Conservation (phyloP, 352 stramenopile species). For the Phytophthora quininea region DNA sequence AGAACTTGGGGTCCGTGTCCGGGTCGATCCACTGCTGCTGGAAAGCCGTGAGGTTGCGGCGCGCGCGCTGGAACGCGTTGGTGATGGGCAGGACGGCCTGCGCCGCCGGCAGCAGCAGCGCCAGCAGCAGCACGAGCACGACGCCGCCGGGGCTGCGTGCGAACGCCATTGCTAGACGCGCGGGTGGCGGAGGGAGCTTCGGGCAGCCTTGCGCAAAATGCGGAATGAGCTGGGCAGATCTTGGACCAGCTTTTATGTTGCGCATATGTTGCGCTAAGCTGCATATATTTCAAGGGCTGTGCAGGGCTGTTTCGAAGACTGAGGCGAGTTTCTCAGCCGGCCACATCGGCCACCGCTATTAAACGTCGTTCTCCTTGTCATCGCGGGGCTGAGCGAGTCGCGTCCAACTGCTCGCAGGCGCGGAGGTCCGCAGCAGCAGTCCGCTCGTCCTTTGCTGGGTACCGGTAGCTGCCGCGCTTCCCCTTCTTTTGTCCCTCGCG, state of each 20-base stretch:
- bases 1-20: constrained; percentile 62
- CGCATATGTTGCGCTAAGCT: too few relatives aligned
- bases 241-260: constrained; percentile 3
- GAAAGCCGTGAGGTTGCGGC: constrained; percentile 50
- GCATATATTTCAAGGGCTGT: too few relatives aligned
- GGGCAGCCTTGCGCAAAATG: constrained; percentile 32
- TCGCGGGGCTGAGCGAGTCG: not conserved
- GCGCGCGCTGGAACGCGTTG: constrained; percentile 25
- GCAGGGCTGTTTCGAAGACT: too few relatives aligned
- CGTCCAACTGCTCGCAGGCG: not conserved
- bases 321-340: not conserved
- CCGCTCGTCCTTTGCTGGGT: not conserved
- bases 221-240: constrained; percentile 47
- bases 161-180: not conserved
- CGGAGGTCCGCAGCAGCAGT: constrained; percentile 19
- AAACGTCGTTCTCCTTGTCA: not conserved
- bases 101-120: constrained; percentile 16
- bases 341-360: too few relatives aligned
- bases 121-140: constrained; percentile 26
- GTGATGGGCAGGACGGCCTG: constrained; percentile 35
- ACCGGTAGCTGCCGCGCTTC: constrained; percentile 14
- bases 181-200: too few relatives aligned
- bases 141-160: constrained; percentile 22
- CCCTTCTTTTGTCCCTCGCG: constrained; percentile 28
- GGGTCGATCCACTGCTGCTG: constrained; percentile 79